These are phyloP conservation scores for Ceratocystis smalleyi DNA, from an alignment of 2,329 filamentous ascomycete species.

Conservation along the genomic window DNA sequence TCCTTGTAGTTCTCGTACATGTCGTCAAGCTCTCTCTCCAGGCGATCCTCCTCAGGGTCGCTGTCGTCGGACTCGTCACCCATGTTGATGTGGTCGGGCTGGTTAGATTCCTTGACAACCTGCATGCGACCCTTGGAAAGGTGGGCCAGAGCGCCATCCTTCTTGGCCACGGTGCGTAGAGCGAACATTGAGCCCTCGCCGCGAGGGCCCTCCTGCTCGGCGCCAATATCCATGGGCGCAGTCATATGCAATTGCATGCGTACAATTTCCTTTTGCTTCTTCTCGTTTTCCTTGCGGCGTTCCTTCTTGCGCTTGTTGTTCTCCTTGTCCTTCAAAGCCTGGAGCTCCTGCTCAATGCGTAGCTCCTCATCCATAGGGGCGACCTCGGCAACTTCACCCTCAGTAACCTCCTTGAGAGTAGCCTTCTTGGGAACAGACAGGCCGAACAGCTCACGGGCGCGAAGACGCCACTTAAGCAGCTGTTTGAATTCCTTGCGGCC, in stretches of 20 bases:
- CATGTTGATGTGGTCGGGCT: constrained; percentile 41
- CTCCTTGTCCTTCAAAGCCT: constrained; percentile 67
- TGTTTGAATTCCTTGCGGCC: constrained; percentile 90
- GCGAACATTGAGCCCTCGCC: constrained; percentile 78
- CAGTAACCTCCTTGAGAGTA: constrained; percentile 29
- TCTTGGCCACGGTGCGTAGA: constrained; percentile 66
- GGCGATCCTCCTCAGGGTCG: constrained; percentile 64
- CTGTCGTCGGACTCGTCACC: constrained; percentile 46
- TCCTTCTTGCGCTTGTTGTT: constrained; percentile 65
- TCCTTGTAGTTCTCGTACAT: constrained; percentile 81
- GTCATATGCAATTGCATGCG: constrained; percentile 96
- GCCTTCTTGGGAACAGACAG: constrained; percentile 57
- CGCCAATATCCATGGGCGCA: constrained; percentile 85
- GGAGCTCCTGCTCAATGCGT: constrained; percentile 73
- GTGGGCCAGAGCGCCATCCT: constrained; percentile 39
- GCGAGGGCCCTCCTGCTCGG: constrained; percentile 66
- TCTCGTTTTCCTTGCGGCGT: constrained; percentile 75
- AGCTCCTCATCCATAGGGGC: constrained; percentile 91
- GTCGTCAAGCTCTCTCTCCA: constrained; percentile 72
- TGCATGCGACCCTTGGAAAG: constrained; percentile 69
- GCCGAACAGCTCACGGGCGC: constrained; percentile 79
- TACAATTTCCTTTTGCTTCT: constrained; percentile 86
- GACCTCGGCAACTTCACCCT: constrained; percentile 64
- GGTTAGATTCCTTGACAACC: constrained; percentile 37
- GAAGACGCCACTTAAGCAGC: constrained; percentile 76